These are phyloP conservation scores for Carex parvula DNA, from an alignment of 176 grass and related monocot species.

Conservation along the genomic window DNA sequence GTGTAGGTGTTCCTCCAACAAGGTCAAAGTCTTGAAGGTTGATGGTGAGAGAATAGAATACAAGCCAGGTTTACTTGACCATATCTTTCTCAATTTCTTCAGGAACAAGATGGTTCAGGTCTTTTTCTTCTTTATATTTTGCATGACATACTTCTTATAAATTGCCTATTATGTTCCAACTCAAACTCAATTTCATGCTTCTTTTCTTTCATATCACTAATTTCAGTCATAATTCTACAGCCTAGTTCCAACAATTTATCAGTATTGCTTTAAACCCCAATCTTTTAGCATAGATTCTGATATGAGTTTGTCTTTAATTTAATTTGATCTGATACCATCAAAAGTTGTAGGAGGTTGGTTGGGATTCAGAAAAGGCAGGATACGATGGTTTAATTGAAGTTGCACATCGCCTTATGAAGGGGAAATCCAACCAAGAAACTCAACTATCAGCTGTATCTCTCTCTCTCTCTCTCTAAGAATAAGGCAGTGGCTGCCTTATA, in stretches of 20 bases:
- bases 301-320: neutral
- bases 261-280: neutral
- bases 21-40: neutral
- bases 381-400: conserved; percentile 77
- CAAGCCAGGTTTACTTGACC: neutral
- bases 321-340: neutral
- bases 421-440: conserved; percentile 56
- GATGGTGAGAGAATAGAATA: neutral
- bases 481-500: too few species aligned
- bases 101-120: conserved; percentile 25
- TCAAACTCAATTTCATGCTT: neutral
- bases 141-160: too few species aligned
- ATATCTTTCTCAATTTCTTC: conserved; percentile 23
- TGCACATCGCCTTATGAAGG: conserved; percentile 76
- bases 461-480: neutral
- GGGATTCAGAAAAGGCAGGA: conserved; percentile 76
- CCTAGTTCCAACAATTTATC: neutral
- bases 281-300: neutral
- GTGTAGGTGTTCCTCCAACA: neutral
- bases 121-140: too few species aligned
- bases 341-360: conserved; percentile 91
- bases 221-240: neutral
- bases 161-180: neutral
- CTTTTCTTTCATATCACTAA: neutral
- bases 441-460: conserved; percentile 66